These are phyloP conservation scores for Nevesoporus exiguus DNA, from an alignment of 768 basidiomycete species.

Conservation along the genomic window DNA sequence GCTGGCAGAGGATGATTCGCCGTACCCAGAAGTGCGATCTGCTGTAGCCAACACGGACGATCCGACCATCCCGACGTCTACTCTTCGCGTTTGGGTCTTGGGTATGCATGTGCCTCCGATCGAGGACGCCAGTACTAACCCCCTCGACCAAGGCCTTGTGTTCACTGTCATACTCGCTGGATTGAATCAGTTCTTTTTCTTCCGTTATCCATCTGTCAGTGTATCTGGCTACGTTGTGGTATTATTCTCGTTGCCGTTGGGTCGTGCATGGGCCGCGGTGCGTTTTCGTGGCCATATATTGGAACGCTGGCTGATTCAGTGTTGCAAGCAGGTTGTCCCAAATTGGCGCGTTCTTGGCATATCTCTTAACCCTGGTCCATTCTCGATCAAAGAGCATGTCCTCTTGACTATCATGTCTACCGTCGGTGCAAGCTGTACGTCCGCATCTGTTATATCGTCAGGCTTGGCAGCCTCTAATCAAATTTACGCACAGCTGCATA, in stretches of 20 bases:
- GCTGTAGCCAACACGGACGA: slow-evolving; percentile 76
- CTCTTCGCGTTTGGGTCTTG: slow-evolving; percentile 58
- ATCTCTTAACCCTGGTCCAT: slow-evolving; percentile 68
- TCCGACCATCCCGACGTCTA: slow-evolving; percentile 55
- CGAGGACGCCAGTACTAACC: background rate
- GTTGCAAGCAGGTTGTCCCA: slow-evolving; percentile 42
- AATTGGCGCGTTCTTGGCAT: slow-evolving; percentile 52
- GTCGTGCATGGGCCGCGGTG: slow-evolving; percentile 56
- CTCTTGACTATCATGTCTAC: slow-evolving; percentile 68
- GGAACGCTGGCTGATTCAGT: background rate
- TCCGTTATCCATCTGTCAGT: slow-evolving; percentile 54
- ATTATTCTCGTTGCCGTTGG: slow-evolving; percentile 65
- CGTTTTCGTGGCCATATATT: background rate
- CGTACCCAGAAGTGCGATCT: slow-evolving; percentile 79
- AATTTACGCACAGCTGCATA: slow-evolving; percentile 39
- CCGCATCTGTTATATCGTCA: background rate
- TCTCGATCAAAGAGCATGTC: slow-evolving; percentile 71
- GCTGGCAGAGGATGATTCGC: slow-evolving; percentile 64
- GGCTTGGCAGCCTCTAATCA: background rate
- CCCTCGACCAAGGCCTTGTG: slow-evolving; percentile 24
- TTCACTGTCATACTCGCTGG: slow-evolving; percentile 64
- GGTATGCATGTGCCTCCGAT: slow-evolving; percentile 27
- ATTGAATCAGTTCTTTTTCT: slow-evolving; percentile 77
- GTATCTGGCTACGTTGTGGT: slow-evolving; percentile 59
- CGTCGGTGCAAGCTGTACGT: slow-evolving; percentile 34